A percentile compares a stretch with the other conserved stretches of the same genome.
These are phyloP conservation scores for Populus hybrid DNA, from an alignment of 441 rosid species.

Conservation along the genomic window DNA sequence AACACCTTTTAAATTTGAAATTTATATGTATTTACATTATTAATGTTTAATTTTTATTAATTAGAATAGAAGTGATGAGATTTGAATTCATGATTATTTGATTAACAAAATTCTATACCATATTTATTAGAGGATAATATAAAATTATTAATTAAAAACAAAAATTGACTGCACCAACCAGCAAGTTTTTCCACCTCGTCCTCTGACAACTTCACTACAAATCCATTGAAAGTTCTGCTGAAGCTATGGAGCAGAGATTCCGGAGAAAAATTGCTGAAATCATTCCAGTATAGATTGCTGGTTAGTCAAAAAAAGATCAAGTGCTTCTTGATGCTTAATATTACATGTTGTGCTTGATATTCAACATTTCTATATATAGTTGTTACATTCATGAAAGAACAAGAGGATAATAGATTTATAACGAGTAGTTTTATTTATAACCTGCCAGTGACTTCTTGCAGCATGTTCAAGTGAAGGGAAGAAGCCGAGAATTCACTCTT, in stretches of 20 bases:
- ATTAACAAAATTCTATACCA: not conserved
- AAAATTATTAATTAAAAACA: too few relatives aligned
- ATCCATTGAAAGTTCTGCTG: slow-evolving; percentile 24
- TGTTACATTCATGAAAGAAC: too few relatives aligned
- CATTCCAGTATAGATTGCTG: too few relatives aligned
- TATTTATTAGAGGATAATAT: too few relatives aligned
- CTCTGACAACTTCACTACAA: slow-evolving; percentile 22
- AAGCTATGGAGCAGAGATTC: slow-evolving; percentile 15
- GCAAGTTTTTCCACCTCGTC: slow-evolving; percentile 2
- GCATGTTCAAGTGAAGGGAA: slow-evolving; percentile 3
- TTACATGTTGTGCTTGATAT: too few relatives aligned
- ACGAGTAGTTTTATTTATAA: not conserved
- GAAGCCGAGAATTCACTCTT: not conserved
- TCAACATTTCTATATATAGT: too few relatives aligned
- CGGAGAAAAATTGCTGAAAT: slow-evolving; percentile 5
- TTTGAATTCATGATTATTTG: too few relatives aligned
- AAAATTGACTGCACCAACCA: not conserved
- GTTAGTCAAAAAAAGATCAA: too few relatives aligned
- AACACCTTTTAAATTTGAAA: too few relatives aligned
- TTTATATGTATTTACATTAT: too few relatives aligned
- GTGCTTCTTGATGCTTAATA: too few relatives aligned
- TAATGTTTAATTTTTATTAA: not conserved
- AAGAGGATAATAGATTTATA: not conserved
- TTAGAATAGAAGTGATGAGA: too few relatives aligned
- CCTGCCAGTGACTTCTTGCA: slow-evolving; percentile 11